Evolutionary conservation across 257 asterid genomes (phyloP), one percentile per base, ranked within the genome.

Genomic region (Nemophila menziesii): DNA sequence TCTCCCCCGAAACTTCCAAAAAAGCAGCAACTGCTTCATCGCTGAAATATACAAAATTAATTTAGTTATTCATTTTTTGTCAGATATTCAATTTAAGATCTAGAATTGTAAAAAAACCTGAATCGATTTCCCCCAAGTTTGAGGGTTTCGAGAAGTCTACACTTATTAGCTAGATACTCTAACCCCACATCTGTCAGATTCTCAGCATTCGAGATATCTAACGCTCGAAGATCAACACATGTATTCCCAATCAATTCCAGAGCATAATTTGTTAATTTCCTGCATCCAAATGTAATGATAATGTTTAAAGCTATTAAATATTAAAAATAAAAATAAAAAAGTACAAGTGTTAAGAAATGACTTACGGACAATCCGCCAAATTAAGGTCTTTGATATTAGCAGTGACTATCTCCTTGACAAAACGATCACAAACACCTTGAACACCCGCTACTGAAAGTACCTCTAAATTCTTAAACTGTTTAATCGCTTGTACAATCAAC

Each of bases 1-100:
- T 71, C 52, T 48, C 66, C 52, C 96, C 96, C 33, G 90, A 74
- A 64, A 65, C 61, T 82, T 86, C 96, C 48, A 86, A 39, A 66
- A 67, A 79, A 46, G 94, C 90, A 9, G 96, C 93, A 56, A 86
- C 36, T 33, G 80, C 81, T 56, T 82, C 96, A 56, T 86, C 96
- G 15, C 94, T 86, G 47, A 39, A 33, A 51, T 26, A n/a, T n/a
- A 57, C 37, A 42, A 42, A 49, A 37, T 22, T 8, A 58, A 38
- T 17, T 37, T 20, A 17, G 17, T 14, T 26, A 40, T 11, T 20
- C 20, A 26, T 3, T 27, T 3, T 47, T 16, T 16, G 39, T 22
- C 20, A 2, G 20, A 12, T 6, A 29, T 37, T 11, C 16, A 47
- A 45, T 16, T 1, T 29, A 29, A 29, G 12, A 29, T 2, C 9